Evolutionary conservation across 2,329 filamentous ascomycete species (phyloP).

Genomic region (Zymoseptoria crescenta): DNA sequence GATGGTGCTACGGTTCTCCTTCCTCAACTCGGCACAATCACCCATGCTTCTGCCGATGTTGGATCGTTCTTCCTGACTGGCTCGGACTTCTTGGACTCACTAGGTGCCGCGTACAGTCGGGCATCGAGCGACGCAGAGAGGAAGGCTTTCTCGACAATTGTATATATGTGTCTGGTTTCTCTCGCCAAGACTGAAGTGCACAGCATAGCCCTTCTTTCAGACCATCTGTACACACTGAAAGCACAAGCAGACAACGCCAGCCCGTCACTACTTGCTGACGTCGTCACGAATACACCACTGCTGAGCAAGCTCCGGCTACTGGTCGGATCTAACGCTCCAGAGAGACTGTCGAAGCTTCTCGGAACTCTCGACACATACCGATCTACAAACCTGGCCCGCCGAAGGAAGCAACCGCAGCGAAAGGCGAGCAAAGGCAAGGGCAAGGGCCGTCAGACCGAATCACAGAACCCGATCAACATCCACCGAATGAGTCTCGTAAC

Average conservation of each 20-base stretch:
- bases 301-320: conserved; percentile 54
- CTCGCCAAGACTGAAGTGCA: conserved; percentile 59
- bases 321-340: conserved; percentile 45
- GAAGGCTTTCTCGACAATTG: conserved; percentile 61
- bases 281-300: conserved; percentile 74
- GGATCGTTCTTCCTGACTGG: conserved; percentile 66
- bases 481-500: conserved; percentile 79
- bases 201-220: conserved; percentile 67
- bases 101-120: conserved; percentile 58
- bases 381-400: conserved; percentile 44
- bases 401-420: conserved; percentile 51
- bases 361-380: conserved; percentile 53
- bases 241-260: conserved; percentile 54
- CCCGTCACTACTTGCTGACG: conserved; percentile 65
- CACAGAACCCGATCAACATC: conserved; percentile 52
- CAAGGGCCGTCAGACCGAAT: conserved; percentile 42
- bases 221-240: conserved; percentile 77
- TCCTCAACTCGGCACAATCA: conserved; percentile 53
- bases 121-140: conserved; percentile 54
- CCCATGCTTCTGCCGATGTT: conserved; percentile 52
- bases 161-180: conserved; percentile 67
- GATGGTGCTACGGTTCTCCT: conserved; percentile 30
- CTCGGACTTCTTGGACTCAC: conserved; percentile 76
- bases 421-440: conserved; percentile 64
- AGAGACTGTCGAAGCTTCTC: conserved; percentile 54